Conservation (phyloP, 2,329 filamentous ascomycete genomes). For the Ceratocystis variospora region DNA sequence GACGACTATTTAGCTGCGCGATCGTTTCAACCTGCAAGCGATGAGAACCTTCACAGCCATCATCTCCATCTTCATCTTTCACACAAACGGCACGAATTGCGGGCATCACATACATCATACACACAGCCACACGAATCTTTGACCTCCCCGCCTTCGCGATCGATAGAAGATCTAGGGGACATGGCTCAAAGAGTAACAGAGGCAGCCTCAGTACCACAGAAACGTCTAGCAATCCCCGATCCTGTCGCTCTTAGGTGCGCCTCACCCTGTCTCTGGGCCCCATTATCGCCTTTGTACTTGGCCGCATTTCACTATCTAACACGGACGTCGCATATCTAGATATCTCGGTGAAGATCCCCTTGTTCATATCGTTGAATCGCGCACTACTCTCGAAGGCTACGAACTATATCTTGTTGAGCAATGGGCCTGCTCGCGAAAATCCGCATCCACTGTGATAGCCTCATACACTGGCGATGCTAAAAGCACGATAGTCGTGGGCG, state of each 20-base stretch:
- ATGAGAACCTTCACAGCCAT: background rate
- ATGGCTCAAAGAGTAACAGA: slow-evolving; percentile 18
- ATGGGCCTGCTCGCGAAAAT: slow-evolving; percentile 85
- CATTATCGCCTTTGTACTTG: background rate
- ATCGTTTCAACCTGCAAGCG: slow-evolving; percentile 1
- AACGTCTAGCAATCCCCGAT: slow-evolving; percentile 37
- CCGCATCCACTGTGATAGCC: slow-evolving; percentile 81
- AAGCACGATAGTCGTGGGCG: slow-evolving; percentile 63
- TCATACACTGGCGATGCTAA: slow-evolving; percentile 82
- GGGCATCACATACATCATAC: slow-evolving; percentile 4
- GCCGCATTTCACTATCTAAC: background rate
- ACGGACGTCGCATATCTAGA: slow-evolving; percentile 25
- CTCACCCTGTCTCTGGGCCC: background rate
- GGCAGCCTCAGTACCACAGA: slow-evolving; percentile 14
- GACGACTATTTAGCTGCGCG: slow-evolving; percentile 3
- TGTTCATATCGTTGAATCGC: slow-evolving; percentile 60
- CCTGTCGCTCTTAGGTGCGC: slow-evolving; percentile 42
- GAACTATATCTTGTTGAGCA: slow-evolving; percentile 93
- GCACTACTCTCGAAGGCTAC: slow-evolving; percentile 61
- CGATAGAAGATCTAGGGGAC: slow-evolving; percentile 40
- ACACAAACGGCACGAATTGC: background rate
- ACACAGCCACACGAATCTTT: slow-evolving; percentile 11
- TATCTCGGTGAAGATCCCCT: slow-evolving; percentile 77
- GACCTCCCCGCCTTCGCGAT: slow-evolving; percentile 10
- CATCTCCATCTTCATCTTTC: background rate